Evolutionary conservation across 169 alveolate genomes (phyloP), one percentile per base, ranked within the genome.

Genomic region (Miamiensis avidus): DNA sequence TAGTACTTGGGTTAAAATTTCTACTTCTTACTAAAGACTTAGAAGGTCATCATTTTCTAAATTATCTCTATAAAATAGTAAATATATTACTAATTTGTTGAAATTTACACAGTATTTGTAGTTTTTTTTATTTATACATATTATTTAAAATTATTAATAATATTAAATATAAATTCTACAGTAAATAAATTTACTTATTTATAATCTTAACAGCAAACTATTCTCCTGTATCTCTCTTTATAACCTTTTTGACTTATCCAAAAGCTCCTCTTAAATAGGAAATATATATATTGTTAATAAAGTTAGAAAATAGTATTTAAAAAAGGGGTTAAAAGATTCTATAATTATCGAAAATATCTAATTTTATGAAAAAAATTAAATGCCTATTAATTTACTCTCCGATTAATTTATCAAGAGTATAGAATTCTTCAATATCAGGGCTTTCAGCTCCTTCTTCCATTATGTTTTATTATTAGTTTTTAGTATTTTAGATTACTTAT

Each of bases 201-300:
- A 95, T 94, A 31, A 93, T 93, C 83, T 95, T 95, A 1, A 95
- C 91, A 0, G 98, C 98, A 77, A 84, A 92, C 65, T 84, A 78
- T 74, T 93, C 94, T 0, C 97, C 97, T 16, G 96, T 91, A 34
- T 87, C 90, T 64, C 91, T 93, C 72, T 91, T 92, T 6, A 90
- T 87, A 34, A 94, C 97, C 34, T 85, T 83, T 73, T 91, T 92
- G 25, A 95, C 97, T 25, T 89, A 84, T 34, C 96, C 97, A 82
- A 93, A 94, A 0, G 97, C 91, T 1, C 98, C 98, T 89, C 89
- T 81, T 31, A n/a, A n/a, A n/a, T n/a, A n/a, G n/a, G n/a, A n/a
- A n/a, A n/a, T n/a, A n/a, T n/a, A n/a, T n/a, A n/a, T n/a, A n/a
- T n/a, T n/a, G n/a, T n/a, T n/a, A n/a, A n/a, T n/a, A n/a, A n/a